These are phyloP conservation scores for Flaveria ramosissima DNA, from an alignment of 129 eudicot genomes.

Conservation along the genomic window DNA sequence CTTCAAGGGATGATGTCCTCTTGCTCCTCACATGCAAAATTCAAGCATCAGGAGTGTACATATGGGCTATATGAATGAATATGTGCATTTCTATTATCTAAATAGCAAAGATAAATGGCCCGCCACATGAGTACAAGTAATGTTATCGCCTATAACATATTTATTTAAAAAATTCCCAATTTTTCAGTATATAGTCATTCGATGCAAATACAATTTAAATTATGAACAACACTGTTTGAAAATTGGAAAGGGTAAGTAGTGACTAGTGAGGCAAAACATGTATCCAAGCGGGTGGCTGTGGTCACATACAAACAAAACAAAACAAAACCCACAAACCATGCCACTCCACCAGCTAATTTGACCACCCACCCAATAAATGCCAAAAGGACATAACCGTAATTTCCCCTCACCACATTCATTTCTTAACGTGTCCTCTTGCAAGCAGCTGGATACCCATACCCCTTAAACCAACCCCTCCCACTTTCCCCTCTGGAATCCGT, in stretches of 20 bases:
- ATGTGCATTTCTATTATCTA: no score
- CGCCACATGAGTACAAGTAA: no score
- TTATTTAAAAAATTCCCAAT: no score
- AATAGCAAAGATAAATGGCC: no score
- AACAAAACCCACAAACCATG: slow-evolving; percentile 35
- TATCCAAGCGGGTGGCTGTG: slow-evolving; percentile 13
- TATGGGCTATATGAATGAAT: no score
- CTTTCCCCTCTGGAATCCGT: slow-evolving; percentile 30
- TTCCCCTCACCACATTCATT: slow-evolving; percentile 48
- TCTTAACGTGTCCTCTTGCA: slow-evolving; percentile 47
- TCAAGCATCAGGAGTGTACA: no score
- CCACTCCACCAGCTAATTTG: slow-evolving; percentile 26
- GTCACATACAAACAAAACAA: slow-evolving; percentile 8
- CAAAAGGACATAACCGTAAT: slow-evolving; percentile 44
- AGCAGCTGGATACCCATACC: slow-evolving; percentile 46
- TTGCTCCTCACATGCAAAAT: no score
- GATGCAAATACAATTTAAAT: no score
- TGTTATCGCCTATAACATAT: no score
- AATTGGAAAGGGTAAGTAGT: neutral
- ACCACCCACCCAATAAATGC: slow-evolving; percentile 20
- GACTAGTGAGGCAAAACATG: neutral
- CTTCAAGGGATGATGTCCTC: no score
- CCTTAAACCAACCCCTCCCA: neutral
- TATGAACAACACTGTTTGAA: no score
- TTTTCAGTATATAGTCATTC: no score